Evolutionary conservation across 345 rosid species (phyloP), one percentile per base, ranked within the genome.

Genomic region (Moricandia moricandioides): DNA sequence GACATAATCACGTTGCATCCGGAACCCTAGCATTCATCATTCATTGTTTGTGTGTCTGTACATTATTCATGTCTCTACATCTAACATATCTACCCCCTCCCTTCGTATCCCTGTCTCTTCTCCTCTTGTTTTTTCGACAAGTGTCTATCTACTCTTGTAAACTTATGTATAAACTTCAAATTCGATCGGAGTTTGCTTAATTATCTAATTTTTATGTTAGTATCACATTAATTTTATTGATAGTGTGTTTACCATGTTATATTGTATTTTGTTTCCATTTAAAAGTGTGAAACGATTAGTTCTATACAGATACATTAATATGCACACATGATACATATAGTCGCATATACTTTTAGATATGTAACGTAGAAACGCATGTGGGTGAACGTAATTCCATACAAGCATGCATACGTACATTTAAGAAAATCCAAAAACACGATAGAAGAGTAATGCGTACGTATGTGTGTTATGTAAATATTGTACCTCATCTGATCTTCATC

Each of bases 1-100:
- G 83, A 83, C 84, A 80, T 73, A 57, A 78, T 79, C 84, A 83
- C 81, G 82, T 85, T 83, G 82, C 73, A 56, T 61, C 79, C 76
- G 80, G 83, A 78, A 83, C 74, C 83, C 80, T 77, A 73, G 75
- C 69, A 68, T 78, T 73, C 78, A 78, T 73, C 70, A 72, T 73
- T 78, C 82, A 78, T 73, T 73, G 81, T 78, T 73, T 67, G 60
- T 78, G 77, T 77, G 17, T 71, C 59, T 49, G 24, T 49, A 51
- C 72, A 67, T 67, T 65, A 76, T 45, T 77, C 70, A 70, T 45
- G 55, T 70, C 77, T 78, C 34, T 58, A 51, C 18, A 26, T 55
- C 69, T 78, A 21, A 51, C 65, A 34, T 56, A 70, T 17, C 31
- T 60, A 33, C 60, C 35, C 35, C 35, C 66, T 29, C 21, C 26